These are phyloP conservation scores for Coemansia sp. DNA, from an alignment of 192 early-diverging fungal genomes.

Conservation along the genomic window DNA sequence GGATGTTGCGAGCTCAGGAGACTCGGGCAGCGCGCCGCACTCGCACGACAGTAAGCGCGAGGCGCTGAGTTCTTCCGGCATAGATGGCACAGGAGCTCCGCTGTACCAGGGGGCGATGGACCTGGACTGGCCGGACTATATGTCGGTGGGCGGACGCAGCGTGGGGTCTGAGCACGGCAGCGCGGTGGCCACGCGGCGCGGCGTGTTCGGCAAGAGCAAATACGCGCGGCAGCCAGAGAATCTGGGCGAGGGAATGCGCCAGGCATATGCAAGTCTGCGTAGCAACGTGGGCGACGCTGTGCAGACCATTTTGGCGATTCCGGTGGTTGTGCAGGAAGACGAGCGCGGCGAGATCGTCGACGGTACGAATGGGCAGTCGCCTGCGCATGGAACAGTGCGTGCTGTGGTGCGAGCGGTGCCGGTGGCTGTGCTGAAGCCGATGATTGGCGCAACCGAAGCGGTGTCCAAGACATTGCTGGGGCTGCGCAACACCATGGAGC, in stretches of 20 bases:
- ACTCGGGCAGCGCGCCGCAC: constrained; percentile 34
- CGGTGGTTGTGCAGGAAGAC: constrained; percentile 73
- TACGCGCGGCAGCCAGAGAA: constrained; percentile 83
- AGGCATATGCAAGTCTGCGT: constrained; percentile 76
- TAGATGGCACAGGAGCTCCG: background rate
- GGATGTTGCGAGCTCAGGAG: constrained; percentile 28
- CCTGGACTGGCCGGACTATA: constrained; percentile 49
- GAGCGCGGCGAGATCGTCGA: constrained; percentile 20
- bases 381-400: constrained; percentile 49
- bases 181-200: constrained; percentile 15
- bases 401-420: constrained; percentile 66
- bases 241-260: constrained; percentile 78
- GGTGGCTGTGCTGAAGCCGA: constrained; percentile 87
- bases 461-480: constrained; percentile 89
- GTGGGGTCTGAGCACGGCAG: constrained; percentile 6
- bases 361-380: constrained; percentile 46
- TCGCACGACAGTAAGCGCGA: constrained; percentile 29
- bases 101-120: constrained; percentile 27
- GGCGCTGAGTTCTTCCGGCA: constrained; percentile 8
- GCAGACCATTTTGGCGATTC: constrained; percentile 86
- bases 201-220: constrained; percentile 62
- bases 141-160: constrained; percentile 40
- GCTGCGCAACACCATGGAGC: constrained; percentile 87
- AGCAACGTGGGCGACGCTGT: constrained; percentile 80
- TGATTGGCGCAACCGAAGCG: constrained; percentile 93